A percentile compares a stretch with the other conserved stretches of the same genome.
Conservation (phyloP, 345 rosid genomes). For the Erodium maritimum region DNA sequence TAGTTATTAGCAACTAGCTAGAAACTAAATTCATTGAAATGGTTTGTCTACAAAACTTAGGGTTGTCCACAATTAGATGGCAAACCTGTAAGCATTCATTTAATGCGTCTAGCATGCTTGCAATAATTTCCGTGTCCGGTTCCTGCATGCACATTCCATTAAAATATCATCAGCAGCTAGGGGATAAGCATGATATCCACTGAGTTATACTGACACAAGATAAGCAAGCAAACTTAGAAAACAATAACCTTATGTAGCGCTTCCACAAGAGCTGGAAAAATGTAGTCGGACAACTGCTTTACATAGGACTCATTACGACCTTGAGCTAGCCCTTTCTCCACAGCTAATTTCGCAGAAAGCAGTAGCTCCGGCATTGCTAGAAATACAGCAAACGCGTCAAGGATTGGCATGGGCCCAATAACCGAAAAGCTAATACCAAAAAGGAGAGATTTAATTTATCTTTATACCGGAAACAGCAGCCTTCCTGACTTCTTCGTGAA, state of each 20-base stretch:
- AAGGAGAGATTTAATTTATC: slow-evolving; percentile 1
- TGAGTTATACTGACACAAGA: background rate
- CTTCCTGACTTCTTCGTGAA: slow-evolving; percentile 99
- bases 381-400: slow-evolving; percentile 3
- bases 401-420: background rate
- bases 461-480: slow-evolving; percentile 97
- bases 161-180: slow-evolving; percentile 1
- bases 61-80: background rate
- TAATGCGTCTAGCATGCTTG: slow-evolving; percentile 90
- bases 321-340: slow-evolving; percentile 77
- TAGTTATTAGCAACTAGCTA: too few species aligned
- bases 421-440: background rate
- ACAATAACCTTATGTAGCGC: slow-evolving; percentile 82
- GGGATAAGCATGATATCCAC: background rate
- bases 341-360: slow-evolving; percentile 88
- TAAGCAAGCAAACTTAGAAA: background rate
- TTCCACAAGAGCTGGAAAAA: slow-evolving; percentile 86
- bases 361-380: slow-evolving; percentile 97
- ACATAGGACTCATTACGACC: slow-evolving; percentile 83
- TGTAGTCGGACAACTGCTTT: slow-evolving; percentile 88
- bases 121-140: slow-evolving; percentile 94
- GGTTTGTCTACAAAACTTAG: too few species aligned
- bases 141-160: slow-evolving; percentile 50
- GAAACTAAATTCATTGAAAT: too few species aligned
- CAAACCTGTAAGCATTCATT: slow-evolving; percentile 95